Evolutionary conservation across 352 stramenopile species (phyloP), one percentile per base, ranked within the genome.

Genomic region (Phytophthora fragariaefolia): DNA sequence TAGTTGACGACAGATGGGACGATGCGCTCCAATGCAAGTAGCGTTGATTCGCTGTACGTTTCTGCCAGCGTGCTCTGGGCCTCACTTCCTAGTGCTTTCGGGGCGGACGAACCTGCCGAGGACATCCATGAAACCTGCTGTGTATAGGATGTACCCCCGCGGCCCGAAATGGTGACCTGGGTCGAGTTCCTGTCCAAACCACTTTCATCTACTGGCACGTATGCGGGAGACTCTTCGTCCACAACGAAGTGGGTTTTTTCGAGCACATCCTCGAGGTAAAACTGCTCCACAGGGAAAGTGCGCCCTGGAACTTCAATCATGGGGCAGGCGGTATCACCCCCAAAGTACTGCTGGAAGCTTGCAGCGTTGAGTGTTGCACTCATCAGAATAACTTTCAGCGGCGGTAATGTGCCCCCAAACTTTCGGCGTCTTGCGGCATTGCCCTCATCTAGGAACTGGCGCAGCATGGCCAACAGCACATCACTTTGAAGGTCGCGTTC

Each of bases 321-420:
- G 3, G 91, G 93, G 50, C 90, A 97, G 22, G 79, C 71, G 0
- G 77, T 63, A 2, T 76, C 98, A 34, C 89, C 84, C 8, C 85
- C 82, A 82, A 98, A 99, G 60, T 99, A 99, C 18, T 85, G 66
- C 58, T 97, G 96, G 73, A 99, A 99, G 36, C 90, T 93, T 13
- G 91, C 83, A 4, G 97, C 93, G 63, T 99, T 98, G 6, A 99
- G 74, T 4, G 95, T 99, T 15, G 95, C 97, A 50, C 91, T 98
- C 97, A 99, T 99, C 6, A 99, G 83, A 47, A 99, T 89, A 6
- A 99, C 80, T 56, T 98, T 98, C 6, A 99, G 71, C 20, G 85
- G 91, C 27, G 59, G 77, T 40, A 73, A 59, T 6, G 66, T 66
- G 9, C 66, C 71, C 30, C 71, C 71, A 69, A 73, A 75, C 17